Conservation (phyloP, 495 filamentous ascomycete species). For the Penicillium waksmanii region DNA sequence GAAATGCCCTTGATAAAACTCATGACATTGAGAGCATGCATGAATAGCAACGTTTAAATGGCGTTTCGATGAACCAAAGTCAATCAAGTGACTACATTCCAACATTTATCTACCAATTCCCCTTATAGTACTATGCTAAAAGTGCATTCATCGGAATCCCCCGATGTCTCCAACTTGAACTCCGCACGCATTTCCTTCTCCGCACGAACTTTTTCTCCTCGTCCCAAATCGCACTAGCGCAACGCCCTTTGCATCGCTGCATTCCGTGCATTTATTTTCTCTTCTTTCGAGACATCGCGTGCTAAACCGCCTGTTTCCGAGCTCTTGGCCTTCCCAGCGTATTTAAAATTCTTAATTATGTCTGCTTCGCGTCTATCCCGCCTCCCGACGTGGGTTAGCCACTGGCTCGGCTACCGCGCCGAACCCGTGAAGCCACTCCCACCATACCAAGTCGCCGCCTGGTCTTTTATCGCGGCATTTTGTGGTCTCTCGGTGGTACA, state of each 20-base stretch:
- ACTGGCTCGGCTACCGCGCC: constrained; percentile 43
- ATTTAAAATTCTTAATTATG: constrained; percentile 9
- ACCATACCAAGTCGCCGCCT: constrained; percentile 29
- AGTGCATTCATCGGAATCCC: background rate
- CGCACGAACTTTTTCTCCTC: constrained; percentile 24
- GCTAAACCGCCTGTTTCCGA: background rate
- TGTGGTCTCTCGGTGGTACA: constrained; percentile 39
- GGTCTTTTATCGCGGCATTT: constrained; percentile 43
- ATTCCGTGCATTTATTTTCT: constrained; percentile 3
- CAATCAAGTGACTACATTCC: too few relatives aligned
- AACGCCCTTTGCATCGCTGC: constrained; percentile 7
- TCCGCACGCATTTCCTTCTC: constrained; percentile 14
- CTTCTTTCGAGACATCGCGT: constrained; percentile 1
- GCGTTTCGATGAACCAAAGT: too few relatives aligned
- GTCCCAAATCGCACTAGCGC: constrained; percentile 14
- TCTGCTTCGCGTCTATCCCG: constrained; percentile 31
- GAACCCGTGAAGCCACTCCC: constrained; percentile 29
- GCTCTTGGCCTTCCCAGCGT: background rate
- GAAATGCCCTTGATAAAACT: background rate
- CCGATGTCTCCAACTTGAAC: background rate
- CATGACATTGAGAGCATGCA: background rate
- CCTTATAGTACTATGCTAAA: too few relatives aligned
- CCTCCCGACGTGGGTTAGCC: constrained; percentile 38
- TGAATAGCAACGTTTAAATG: too few relatives aligned
- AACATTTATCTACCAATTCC: too few relatives aligned